Evolutionary conservation across 2,329 filamentous ascomycete species (phyloP).

Genomic region (Trichophyton equinum): DNA sequence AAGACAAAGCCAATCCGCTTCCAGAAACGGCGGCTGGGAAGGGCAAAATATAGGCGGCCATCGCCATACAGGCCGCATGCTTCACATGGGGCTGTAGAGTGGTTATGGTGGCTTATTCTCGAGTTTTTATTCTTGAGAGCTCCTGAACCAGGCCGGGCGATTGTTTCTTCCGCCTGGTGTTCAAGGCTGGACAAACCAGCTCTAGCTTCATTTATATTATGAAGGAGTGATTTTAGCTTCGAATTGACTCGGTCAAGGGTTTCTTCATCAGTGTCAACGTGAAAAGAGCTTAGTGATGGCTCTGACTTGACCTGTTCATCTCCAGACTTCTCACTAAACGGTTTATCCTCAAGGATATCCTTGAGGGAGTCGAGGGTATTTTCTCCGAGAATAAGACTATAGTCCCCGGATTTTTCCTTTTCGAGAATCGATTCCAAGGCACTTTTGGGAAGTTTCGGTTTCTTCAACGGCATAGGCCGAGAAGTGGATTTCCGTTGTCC

Average conservation of each 20-base stretch:
- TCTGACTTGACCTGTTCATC: conserved; percentile 2
- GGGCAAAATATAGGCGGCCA: conserved; percentile 21
- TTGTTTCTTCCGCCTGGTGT: conserved; percentile 20
- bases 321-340: conserved; percentile 17
- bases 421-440: conserved; percentile 32
- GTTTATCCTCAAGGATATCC: conserved; percentile 26
- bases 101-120: conserved; percentile 4
- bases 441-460: conserved; percentile 31
- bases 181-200: conserved; percentile 30
- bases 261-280: conserved; percentile 15
- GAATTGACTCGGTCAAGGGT: conserved; percentile 28
- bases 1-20: conserved; percentile 28
- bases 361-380: conserved; percentile 36
- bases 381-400: conserved; percentile 30
- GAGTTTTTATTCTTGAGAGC: conserved; percentile 10
- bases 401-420: conserved; percentile 27
- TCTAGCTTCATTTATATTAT: conserved; percentile 31
- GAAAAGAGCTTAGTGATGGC: neutral
- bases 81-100: conserved; percentile 15
- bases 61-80: conserved; percentile 18
- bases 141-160: conserved; percentile 7
- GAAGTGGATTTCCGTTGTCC: conserved; percentile 14
- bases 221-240: conserved; percentile 29
- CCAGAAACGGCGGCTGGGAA: conserved; percentile 29
- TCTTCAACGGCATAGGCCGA: conserved; percentile 16